Evolutionary conservation across 768 basidiomycete species (phyloP).

Genomic region (Mrakia gelida): DNA sequence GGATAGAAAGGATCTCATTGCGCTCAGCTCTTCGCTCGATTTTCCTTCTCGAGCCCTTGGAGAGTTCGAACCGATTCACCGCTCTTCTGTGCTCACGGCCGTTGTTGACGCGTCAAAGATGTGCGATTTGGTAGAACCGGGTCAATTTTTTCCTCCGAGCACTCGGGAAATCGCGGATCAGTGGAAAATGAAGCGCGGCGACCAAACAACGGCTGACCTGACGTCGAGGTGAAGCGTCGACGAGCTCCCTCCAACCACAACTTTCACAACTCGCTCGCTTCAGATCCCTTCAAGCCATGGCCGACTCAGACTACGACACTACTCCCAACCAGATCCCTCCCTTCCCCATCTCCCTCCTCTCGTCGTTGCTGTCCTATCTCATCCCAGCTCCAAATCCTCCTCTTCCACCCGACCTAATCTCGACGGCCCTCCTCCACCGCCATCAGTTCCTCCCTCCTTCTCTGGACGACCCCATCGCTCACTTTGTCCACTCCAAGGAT

Average conservation of each 20-base stretch:
- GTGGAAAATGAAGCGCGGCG: too few species aligned
- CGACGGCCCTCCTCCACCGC: conserved; percentile 37
- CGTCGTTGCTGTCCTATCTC: conserved; percentile 36
- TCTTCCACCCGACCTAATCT: conserved; percentile 36
- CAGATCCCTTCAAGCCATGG: neutral
- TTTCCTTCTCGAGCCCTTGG: neutral
- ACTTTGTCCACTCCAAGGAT: conserved; percentile 35
- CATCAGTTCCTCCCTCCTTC: conserved; percentile 39
- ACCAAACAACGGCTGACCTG: neutral
- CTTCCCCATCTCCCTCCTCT: conserved; percentile 33
- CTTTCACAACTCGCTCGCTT: neutral
- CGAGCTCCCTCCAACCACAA: neutral
- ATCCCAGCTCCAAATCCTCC: conserved; percentile 36
- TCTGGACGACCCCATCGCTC: conserved; percentile 35
- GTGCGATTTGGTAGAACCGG: neutral
- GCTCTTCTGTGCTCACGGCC: neutral
- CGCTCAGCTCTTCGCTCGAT: neutral
- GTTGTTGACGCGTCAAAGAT: neutral
- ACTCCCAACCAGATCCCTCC: conserved; percentile 14
- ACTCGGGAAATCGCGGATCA: too few species aligned
- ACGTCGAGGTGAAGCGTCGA: neutral
- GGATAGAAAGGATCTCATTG: neutral
- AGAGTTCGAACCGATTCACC: too few species aligned
- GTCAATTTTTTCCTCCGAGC: too few species aligned
- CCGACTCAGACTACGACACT: too few species aligned